A percentile compares a stretch with the other conserved stretches of the same genome.
These are phyloP conservation scores for Spathaspora sp. DNA, from an alignment of 1,139 yeast genomes.

Conservation along the genomic window DNA sequence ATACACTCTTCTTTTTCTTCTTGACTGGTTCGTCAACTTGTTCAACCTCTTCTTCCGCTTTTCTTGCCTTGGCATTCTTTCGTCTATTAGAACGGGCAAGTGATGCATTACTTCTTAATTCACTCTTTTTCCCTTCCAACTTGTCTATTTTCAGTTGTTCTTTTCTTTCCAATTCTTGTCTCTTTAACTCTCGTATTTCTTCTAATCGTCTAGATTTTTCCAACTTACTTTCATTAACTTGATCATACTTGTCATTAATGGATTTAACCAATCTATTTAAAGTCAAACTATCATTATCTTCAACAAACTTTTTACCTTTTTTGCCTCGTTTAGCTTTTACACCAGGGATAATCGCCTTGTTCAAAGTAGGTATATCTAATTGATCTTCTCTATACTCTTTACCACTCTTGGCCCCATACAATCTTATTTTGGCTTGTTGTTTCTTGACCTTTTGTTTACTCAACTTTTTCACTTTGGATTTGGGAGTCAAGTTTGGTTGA, in stretches of 20 bases:
- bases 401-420: slow-evolving; percentile 69
- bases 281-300: slow-evolving; percentile 64
- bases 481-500: slow-evolving; percentile 65
- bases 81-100: slow-evolving; percentile 69
- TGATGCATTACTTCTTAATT: slow-evolving; percentile 68
- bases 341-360: slow-evolving; percentile 84
- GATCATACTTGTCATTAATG: slow-evolving; percentile 80
- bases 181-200: slow-evolving; percentile 82
- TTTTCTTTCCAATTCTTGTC: slow-evolving; percentile 81
- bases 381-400: slow-evolving; percentile 75
- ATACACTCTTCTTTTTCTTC: slow-evolving; percentile 34
- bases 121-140: slow-evolving; percentile 75
- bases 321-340: slow-evolving; percentile 76
- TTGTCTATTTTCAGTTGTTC: slow-evolving; percentile 69
- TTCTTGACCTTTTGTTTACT: slow-evolving; percentile 58
- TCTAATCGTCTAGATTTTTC: slow-evolving; percentile 89
- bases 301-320: slow-evolving; percentile 89
- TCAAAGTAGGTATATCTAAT: slow-evolving; percentile 72
- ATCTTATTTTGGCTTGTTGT: slow-evolving; percentile 60
- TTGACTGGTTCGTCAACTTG: slow-evolving; percentile 19
- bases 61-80: slow-evolving; percentile 59
- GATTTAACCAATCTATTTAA: slow-evolving; percentile 69
- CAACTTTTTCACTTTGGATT: slow-evolving; percentile 51
- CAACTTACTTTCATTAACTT: slow-evolving; percentile 82
- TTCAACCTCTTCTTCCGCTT: slow-evolving; percentile 31